Percentiles rank a stretch among this genome's conserved stretches.
Evolutionary conservation across 1,139 yeast species (phyloP).

Genomic region (Hyphopichia pseudoburtonii): DNA sequence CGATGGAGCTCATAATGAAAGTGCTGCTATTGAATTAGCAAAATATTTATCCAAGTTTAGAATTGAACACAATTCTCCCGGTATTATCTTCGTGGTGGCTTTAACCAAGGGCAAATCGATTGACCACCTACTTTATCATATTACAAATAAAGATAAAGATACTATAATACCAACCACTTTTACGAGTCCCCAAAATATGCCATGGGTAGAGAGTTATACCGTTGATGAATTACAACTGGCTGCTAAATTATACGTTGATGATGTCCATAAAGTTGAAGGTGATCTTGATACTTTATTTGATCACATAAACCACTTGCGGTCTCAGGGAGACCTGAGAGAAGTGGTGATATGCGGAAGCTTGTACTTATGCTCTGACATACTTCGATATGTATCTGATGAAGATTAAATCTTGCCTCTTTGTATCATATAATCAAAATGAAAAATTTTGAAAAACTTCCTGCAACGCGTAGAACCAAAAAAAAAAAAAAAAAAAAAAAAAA

Average conservation of each 20-base stretch:
- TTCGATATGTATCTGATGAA: slow-evolving; percentile 25
- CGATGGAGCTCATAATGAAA: slow-evolving; percentile 93
- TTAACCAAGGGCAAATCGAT: slow-evolving; percentile 74
- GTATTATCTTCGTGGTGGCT: slow-evolving; percentile 66
- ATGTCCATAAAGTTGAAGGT: background rate
- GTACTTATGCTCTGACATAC: slow-evolving; percentile 70
- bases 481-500: background rate
- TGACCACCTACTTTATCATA: slow-evolving; percentile 47
- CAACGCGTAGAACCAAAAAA: too few relatives aligned
- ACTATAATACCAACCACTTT: slow-evolving; percentile 62
- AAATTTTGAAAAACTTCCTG: too few relatives aligned
- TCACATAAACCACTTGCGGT: slow-evolving; percentile 14
- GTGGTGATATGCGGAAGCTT: slow-evolving; percentile 76
- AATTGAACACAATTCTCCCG: slow-evolving; percentile 16
- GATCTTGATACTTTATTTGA: slow-evolving; percentile 13
- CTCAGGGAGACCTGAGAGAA: slow-evolving; percentile 27
- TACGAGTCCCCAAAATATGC: slow-evolving; percentile 80
- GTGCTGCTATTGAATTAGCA: slow-evolving; percentile 72
- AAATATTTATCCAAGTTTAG: slow-evolving; percentile 24
- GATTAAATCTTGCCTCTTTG: too few relatives aligned
- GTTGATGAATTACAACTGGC: slow-evolving; percentile 34
- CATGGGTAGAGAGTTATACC: slow-evolving; percentile 70
- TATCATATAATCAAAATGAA: too few relatives aligned
- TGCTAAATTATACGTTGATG: slow-evolving; percentile 15
- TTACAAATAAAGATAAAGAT: slow-evolving; percentile 50